These are phyloP conservation scores for Aspergillus fijiensis DNA, from an alignment of 2,329 filamentous ascomycete genomes.

Conservation along the genomic window DNA sequence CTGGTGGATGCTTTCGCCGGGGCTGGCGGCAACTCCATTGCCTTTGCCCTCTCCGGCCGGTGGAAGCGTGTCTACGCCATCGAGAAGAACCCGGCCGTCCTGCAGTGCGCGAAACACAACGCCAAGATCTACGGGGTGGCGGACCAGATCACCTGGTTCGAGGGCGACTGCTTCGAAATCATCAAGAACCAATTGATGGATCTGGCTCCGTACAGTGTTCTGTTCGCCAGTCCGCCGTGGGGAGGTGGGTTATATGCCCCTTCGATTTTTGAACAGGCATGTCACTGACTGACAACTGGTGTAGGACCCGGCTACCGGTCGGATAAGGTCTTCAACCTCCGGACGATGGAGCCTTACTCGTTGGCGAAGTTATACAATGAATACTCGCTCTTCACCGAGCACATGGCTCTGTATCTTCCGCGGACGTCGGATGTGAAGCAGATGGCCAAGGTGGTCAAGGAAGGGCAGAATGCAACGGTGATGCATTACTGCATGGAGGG, in stretches of 20 bases:
- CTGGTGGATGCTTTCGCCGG: constrained; percentile 89
- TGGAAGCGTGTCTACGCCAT: constrained; percentile 87
- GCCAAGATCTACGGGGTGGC: constrained; percentile 78
- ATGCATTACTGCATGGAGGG: constrained; percentile 91
- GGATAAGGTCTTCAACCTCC: constrained; percentile 75
- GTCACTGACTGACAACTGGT: not conserved
- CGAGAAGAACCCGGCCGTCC: constrained; percentile 75
- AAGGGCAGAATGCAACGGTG: constrained; percentile 63
- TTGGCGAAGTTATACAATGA: constrained; percentile 61
- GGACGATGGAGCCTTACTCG: constrained; percentile 84
- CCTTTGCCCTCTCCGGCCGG: constrained; percentile 77
- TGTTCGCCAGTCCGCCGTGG: constrained; percentile 75
- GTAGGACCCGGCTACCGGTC: constrained; percentile 62
- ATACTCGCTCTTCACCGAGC: constrained; percentile 54
- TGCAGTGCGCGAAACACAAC: constrained; percentile 91
- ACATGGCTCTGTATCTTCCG: constrained; percentile 77
- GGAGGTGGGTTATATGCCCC: constrained; percentile 54
- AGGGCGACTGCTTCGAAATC: constrained; percentile 81
- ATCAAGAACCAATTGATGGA: constrained; percentile 54
- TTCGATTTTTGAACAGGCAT: not conserved
- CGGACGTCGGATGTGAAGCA: constrained; percentile 80
- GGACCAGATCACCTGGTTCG: constrained; percentile 78
- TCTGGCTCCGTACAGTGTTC: constrained; percentile 53
- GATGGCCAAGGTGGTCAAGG: constrained; percentile 58
- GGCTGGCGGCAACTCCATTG: constrained; percentile 89